Base-by-base conservation (phyloP, 2,329 filamentous ascomycete genomes). In the Botryotinia calthae region DNA sequence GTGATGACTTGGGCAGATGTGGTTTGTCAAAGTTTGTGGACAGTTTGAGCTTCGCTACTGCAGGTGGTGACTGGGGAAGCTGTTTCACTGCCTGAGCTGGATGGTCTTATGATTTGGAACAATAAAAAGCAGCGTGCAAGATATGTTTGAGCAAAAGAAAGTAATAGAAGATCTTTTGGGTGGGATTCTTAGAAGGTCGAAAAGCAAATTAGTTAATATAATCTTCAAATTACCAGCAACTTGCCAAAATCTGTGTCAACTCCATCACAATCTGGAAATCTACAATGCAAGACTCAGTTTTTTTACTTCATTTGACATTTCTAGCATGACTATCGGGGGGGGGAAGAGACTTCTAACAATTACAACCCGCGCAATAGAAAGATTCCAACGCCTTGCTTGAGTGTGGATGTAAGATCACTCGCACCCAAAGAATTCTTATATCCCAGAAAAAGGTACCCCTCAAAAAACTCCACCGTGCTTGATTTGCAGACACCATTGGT, bases 1-100 rank as follows among this genome's bases (percentile, higher is more conserved):
- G 86, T 5, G 94, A 97, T 82, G 78, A 82, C 66, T 81, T 90
- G 69, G 94, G 94, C 2, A 86, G 92, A 44, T 98, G 95, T 81
- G 87, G 80, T 75, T 80, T 97, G 74, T 83, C 84, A 75, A 86
- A 85, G 18, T 97, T 95, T 82, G 87, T 98, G 22, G 84, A 92
- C 44, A 93, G 92, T 75, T 83, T 97, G 78, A 87, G 84, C 67
- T 97, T 96, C 86, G 92, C 92, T 3, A 87, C 86, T 76, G 82
- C 81, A 14, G 93, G 92, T 22, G 95, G 95, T 0, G 82, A 87
- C 64, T 98, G 95, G 95, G 84, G 86, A 71, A 79, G 86, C 74
- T 97, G 94, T 80, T 87, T 85, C 67, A 66, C 76, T 54, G 79
- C 75, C 59, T 56, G 25, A 46, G 64, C 56, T 34, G 51, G 34